Evolutionary conservation across 768 basidiomycete genomes (phyloP).

Genomic region (Termitomyces sp.): DNA sequence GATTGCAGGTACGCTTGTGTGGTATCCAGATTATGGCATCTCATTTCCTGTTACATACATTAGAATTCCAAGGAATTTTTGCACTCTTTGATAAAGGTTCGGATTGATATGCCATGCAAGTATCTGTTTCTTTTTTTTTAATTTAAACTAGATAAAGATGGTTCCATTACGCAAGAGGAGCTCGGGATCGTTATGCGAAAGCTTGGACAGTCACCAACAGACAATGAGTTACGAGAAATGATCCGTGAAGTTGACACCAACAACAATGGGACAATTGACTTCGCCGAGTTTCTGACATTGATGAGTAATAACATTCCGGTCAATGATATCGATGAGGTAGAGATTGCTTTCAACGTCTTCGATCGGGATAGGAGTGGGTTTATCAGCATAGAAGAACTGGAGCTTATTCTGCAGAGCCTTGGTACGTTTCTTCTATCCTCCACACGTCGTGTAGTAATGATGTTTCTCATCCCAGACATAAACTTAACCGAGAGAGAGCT

Average conservation of each 20-base stretch:
- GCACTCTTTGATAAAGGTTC: slow-evolving; percentile 20
- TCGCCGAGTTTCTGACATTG: slow-evolving; percentile 40
- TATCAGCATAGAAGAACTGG: slow-evolving; percentile 85
- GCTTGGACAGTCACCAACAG: slow-evolving; percentile 43
- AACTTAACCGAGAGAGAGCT: slow-evolving; percentile 74
- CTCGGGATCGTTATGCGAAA: slow-evolving; percentile 44
- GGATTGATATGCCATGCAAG: slow-evolving; percentile 8
- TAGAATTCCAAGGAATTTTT: slow-evolving; percentile 20
- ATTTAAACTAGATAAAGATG: slow-evolving; percentile 33
- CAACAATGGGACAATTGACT: slow-evolving; percentile 39
- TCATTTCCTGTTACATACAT: not conserved
- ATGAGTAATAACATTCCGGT: slow-evolving; percentile 37
- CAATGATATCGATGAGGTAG: slow-evolving; percentile 39
- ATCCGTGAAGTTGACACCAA: slow-evolving; percentile 43
- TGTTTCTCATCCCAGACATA: slow-evolving; percentile 30
- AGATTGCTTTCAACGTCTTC: slow-evolving; percentile 59
- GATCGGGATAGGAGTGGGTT: slow-evolving; percentile 94
- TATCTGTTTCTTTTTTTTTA: not conserved
- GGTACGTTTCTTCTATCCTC: slow-evolving; percentile 39
- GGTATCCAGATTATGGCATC: not conserved
- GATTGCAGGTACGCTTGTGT: slow-evolving; percentile 6
- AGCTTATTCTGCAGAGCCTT: slow-evolving; percentile 92
- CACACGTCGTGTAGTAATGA: not conserved
- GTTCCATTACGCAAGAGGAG: slow-evolving; percentile 44
- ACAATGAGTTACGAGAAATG: slow-evolving; percentile 42